Evolutionary conservation across 345 rosid genomes (phyloP), one percentile per base, ranked within the genome.

Genomic region (Melaleuca quinquenervia): DNA sequence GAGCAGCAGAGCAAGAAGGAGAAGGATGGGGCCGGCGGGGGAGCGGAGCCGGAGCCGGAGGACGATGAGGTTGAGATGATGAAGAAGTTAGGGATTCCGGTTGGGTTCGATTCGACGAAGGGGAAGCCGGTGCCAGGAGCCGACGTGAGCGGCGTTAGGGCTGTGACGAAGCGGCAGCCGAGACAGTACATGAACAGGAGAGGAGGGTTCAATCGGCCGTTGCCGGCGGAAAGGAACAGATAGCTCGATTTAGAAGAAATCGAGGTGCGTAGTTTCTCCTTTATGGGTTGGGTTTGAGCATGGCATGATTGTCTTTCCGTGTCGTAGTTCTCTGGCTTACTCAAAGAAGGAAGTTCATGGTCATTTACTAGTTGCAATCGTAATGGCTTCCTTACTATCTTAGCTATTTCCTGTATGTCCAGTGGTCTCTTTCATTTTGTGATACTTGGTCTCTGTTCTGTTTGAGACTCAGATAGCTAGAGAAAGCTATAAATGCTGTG

Each of bases 101-200:
- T 90, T 11, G 98, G 97, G 58, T 96, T 98, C 44, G 99, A 98
- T 88, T 94, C 99, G 1, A 98, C 98, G 1, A 94, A 97, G 88
- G 99, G 99, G 86, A 97, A 97, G 88, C 98, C 94, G 10, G 99
- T 98, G 49, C 84, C 87, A 8, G 97, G 99, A 11, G 95, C 96
- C 6, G 98, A 95, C 52, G 91, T 94, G 14, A 94, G 99, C 86
- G 99, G 99, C 21, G 91, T 98, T 75, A 91, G 95, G 85, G 91
- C 93, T 5, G 97, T 92, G 52, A 93, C 96, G 41, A 96, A 98
- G 89, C 90, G 98, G 62, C 99, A 93, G 93, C 99, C 99, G 0
- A 87, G 96, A 84, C 96, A 98, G 94, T 98, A 98, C 82, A 96
- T 96, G 99, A 96, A 98, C 86, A 91, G 99, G 36, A 91, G 98